phyloP scores from a whole-genome alignment of 179 eudicot species.

The Beta macrorhiza region DNA sequence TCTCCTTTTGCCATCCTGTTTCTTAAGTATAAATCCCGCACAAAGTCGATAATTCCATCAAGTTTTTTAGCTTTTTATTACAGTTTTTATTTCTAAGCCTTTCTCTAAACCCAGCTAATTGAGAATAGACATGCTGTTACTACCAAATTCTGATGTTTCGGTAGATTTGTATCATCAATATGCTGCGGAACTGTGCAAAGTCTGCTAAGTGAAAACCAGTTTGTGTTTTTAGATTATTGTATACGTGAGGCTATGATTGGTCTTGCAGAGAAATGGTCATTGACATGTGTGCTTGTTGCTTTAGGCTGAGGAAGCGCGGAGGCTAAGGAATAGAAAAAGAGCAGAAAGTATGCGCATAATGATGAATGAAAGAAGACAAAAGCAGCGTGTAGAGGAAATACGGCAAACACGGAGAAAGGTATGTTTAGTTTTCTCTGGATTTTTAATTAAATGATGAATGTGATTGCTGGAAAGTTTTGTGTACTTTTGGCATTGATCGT shows the following conservation, averaged over 20 bases:
- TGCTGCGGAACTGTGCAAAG: neutral
- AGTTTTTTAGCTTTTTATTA: neutral
- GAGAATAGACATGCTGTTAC: neutral
- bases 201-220: neutral
- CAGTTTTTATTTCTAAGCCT: neutral
- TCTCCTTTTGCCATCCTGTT: neutral
- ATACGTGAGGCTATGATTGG: neutral
- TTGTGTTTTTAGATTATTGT: neutral
- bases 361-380: slow-evolving; percentile 83
- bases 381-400: slow-evolving; percentile 79
- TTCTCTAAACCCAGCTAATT: neutral
- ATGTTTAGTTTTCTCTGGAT: slow-evolving; percentile 20
- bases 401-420: slow-evolving; percentile 81
- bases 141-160: neutral
- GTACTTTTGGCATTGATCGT: neutral
- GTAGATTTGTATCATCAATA: neutral
- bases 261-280: neutral
- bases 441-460: neutral
- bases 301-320: slow-evolving; percentile 89
- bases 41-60: neutral
- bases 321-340: slow-evolving; percentile 55
- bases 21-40: neutral
- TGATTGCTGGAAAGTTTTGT: neutral
- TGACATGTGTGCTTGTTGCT: slow-evolving; percentile 15
- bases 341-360: slow-evolving; percentile 68